These are phyloP conservation scores for Didymella pinodella DNA, from an alignment of 2,329 filamentous ascomycete genomes.

Conservation along the genomic window DNA sequence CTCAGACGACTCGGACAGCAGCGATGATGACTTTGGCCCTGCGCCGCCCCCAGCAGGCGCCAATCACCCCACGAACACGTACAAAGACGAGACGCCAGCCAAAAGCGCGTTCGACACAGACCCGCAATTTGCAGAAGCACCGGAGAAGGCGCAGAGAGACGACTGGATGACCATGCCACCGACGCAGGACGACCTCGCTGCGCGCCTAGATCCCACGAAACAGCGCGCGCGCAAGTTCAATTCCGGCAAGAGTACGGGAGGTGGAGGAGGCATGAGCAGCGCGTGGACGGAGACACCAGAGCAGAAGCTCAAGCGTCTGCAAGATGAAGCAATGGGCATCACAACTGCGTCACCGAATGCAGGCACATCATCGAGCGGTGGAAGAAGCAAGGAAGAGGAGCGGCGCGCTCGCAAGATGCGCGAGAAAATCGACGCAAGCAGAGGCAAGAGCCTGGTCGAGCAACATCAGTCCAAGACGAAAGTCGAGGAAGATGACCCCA, in stretches of 20 bases:
- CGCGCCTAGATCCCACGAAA: conserved; percentile 82
- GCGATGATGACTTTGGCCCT: conserved; percentile 58
- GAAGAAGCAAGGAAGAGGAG: conserved; percentile 51
- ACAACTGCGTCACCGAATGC: conserved; percentile 46
- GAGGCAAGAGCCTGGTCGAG: conserved; percentile 57
- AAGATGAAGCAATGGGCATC: conserved; percentile 83
- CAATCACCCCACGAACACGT: conserved; percentile 22
- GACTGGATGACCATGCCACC: conserved; percentile 66
- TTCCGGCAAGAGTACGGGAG: conserved; percentile 67
- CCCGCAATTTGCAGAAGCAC: conserved; percentile 38
- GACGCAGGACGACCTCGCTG: conserved; percentile 59
- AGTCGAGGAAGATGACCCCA: conserved; percentile 85
- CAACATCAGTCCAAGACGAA: conserved; percentile 61
- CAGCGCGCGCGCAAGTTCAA: conserved; percentile 84
- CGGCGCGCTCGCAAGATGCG: conserved; percentile 60
- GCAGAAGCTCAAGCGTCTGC: conserved; percentile 80
- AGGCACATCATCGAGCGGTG: conserved; percentile 36
- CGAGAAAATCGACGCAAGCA: conserved; percentile 61
- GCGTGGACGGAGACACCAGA: conserved; percentile 94
- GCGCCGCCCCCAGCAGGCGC: conserved; percentile 51
- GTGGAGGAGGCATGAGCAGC: conserved; percentile 59
- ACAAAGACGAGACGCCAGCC: conserved; percentile 13
- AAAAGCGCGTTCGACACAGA: conserved; percentile 47
- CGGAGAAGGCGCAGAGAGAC: conserved; percentile 71
- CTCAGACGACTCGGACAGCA: conserved; percentile 46